These are phyloP conservation scores for Coniochaeta pulveracea DNA, from an alignment of 2,329 filamentous ascomycete species.

Conservation along the genomic window DNA sequence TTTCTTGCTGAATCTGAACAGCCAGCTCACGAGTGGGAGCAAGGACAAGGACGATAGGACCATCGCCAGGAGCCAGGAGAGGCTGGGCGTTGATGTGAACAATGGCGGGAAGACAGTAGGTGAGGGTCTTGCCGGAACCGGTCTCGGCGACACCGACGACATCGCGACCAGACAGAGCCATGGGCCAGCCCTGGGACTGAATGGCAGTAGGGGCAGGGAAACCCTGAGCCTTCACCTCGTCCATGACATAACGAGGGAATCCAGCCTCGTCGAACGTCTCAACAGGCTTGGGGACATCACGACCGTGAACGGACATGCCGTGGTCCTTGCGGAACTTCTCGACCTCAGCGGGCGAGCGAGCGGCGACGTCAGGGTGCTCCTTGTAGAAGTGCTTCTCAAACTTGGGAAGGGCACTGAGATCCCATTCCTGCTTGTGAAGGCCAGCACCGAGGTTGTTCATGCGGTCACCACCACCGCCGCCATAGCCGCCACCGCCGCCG, in stretches of 20 bases:
- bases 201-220: constrained; percentile 91
- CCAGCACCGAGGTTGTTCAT: constrained; percentile 87
- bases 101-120: constrained; percentile 94
- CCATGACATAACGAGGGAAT: constrained; percentile 95
- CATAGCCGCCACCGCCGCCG: constrained; percentile 23
- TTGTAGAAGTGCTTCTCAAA: constrained; percentile 99
- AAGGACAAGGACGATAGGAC: constrained; percentile 90
- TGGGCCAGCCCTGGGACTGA: constrained; percentile 97
- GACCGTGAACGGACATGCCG: constrained; percentile 72
- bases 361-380: constrained; percentile 70
- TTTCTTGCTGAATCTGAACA: constrained; percentile 97
- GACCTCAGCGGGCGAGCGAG: constrained; percentile 67
- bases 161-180: constrained; percentile 95
- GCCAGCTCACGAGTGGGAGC: constrained; percentile 96
- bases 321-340: constrained; percentile 79
- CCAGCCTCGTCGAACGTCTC: constrained; percentile 96
- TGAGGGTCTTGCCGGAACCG: constrained; percentile 96
- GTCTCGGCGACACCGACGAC: constrained; percentile 99
- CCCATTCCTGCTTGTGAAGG: constrained; percentile 83
- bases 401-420: constrained; percentile 71
- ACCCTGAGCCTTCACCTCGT: constrained; percentile 95
- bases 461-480: constrained; percentile 66
- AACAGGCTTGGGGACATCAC: constrained; percentile 80
- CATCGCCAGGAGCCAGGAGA: constrained; percentile 86
- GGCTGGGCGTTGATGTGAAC: constrained; percentile 99